Evolutionary conservation across 768 basidiomycete species (phyloP).

Genomic region (Agrocybe pediades): DNA sequence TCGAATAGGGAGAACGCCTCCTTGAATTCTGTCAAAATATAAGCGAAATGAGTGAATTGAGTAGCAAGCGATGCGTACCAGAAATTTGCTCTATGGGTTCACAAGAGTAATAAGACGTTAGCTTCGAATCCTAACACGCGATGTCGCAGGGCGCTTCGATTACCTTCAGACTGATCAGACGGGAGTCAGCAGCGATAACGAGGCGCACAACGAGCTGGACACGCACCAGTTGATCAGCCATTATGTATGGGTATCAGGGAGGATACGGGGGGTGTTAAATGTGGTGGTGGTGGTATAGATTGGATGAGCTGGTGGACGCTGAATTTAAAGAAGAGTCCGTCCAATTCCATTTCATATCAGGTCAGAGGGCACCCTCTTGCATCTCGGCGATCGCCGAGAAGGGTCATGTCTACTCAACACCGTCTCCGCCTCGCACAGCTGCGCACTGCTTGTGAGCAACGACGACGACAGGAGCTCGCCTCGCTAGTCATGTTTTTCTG

Average conservation of each 20-base stretch:
- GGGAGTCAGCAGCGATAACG: conserved; percentile 14
- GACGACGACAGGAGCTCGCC: not conserved
- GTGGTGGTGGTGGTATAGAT: no score
- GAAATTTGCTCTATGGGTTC: conserved; percentile 78
- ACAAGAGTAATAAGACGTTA: conserved; percentile 2
- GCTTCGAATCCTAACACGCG: conserved; percentile 7
- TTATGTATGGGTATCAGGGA: conserved; percentile 23
- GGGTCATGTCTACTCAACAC: not conserved
- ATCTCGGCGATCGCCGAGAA: conserved; percentile 16
- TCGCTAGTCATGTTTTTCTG: not conserved
- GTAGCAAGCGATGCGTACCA: conserved; percentile 48
- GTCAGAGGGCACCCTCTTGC: conserved; percentile 7
- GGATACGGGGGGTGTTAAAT: conserved; percentile 3
- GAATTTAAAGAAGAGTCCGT: conserved; percentile 6
- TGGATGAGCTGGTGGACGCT: conserved; percentile 7
- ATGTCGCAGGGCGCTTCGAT: conserved; percentile 14
- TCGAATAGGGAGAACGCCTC: conserved; percentile 98
- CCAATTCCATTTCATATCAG: conserved; percentile 12
- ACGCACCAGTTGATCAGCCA: conserved; percentile 63
- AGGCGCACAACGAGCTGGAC: not conserved
- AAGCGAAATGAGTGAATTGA: conserved; percentile 3
- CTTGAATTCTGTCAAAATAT: conserved; percentile 72
- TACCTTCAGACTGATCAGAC: conserved; percentile 57
- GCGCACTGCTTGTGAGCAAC: not conserved
- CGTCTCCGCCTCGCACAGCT: not conserved